Evolutionary conservation across 257 asterid species (phyloP).

Genomic region (Solanum sitiens): DNA sequence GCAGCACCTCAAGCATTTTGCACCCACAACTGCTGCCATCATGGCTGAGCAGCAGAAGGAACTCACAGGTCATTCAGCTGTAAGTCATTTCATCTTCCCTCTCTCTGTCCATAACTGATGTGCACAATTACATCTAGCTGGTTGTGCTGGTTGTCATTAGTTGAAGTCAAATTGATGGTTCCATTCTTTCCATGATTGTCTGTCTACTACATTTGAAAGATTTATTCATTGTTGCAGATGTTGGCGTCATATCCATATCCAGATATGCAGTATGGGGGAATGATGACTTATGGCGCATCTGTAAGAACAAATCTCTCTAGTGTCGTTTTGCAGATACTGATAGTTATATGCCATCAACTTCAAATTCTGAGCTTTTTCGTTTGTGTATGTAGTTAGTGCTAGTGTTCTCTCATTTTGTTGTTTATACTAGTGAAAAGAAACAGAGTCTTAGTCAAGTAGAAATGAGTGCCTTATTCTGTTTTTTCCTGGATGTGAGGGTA

Average conservation of each 20-base stretch:
- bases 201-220: neutral
- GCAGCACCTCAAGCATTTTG: conserved; percentile 15
- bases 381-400: neutral
- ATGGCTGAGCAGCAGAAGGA: conserved; percentile 37
- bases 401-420: neutral
- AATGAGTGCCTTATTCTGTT: neutral
- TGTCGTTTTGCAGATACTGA: neutral
- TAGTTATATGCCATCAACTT: neutral
- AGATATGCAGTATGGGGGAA: conserved; percentile 53
- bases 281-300: conserved; percentile 60
- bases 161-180: neutral
- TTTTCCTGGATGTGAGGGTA: neutral
- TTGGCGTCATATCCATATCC: conserved; percentile 57
- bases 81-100: conserved; percentile 16
- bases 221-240: conserved; percentile 39
- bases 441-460: neutral
- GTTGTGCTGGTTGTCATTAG: neutral
- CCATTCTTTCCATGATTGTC: neutral
- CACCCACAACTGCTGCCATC: conserved; percentile 3
- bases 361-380: neutral
- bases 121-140: neutral
- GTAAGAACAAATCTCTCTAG: conserved; percentile 24
- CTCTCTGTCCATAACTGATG: neutral
- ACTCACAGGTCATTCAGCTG: conserved; percentile 73
- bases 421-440: neutral